These are phyloP conservation scores for Cardamine chenopodiifolia DNA, from an alignment of 345 rosid genomes.

Conservation along the genomic window DNA sequence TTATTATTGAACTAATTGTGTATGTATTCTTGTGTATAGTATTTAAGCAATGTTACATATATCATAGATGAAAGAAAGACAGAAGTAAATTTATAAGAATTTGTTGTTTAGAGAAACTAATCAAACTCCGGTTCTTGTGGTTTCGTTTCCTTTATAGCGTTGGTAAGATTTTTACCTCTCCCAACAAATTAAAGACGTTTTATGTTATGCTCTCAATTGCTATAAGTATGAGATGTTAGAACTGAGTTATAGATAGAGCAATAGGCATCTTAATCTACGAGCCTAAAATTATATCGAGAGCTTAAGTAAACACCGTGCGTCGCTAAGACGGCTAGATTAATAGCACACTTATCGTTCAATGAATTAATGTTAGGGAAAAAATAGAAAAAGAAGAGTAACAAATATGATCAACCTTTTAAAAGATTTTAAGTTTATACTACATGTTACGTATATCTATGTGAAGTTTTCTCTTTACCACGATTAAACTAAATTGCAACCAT, in stretches of 20 bases:
- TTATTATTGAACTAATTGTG: slow-evolving; percentile 7
- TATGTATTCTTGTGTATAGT: neutral
- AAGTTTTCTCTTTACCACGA: neutral
- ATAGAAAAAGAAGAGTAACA: neutral
- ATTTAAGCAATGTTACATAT: neutral
- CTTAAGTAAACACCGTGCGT: neutral
- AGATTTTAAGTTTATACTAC: neutral
- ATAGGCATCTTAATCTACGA: neutral
- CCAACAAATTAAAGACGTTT: neutral
- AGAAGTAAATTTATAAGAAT: neutral
- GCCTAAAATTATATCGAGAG: neutral
- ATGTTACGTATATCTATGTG: neutral
- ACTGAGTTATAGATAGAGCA: neutral
- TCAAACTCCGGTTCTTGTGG: neutral
- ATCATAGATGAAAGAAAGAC: neutral
- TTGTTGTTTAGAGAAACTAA: neutral
- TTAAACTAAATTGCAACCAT: neutral
- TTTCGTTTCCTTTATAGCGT: neutral
- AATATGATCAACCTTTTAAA: neutral
- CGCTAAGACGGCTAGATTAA: too few species aligned
- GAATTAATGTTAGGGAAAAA: neutral
- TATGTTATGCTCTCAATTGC: neutral
- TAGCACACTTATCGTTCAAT: too few species aligned
- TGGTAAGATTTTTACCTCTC: neutral
- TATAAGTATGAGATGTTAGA: neutral